phyloP scores from a whole-genome alignment of 345 rosid species.

The Salix arbutifolia region DNA sequence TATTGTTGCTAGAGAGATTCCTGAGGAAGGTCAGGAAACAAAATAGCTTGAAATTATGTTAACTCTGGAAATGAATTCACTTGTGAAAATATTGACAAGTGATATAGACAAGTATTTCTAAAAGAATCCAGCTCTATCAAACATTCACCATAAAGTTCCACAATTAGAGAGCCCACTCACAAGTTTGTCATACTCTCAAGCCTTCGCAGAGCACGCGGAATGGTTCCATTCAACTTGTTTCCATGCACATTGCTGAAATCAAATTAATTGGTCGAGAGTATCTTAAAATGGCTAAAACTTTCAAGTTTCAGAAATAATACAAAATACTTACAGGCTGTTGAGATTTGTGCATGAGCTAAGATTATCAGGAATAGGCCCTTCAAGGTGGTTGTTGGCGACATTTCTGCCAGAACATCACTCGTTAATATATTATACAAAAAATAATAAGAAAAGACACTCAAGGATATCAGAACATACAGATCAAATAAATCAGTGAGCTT shows the following conservation, averaged over 20 bases:
- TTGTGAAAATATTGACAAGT: not conserved
- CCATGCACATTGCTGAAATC: constrained; percentile 71
- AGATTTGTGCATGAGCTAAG: constrained; percentile 86
- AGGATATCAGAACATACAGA: constrained; percentile 49
- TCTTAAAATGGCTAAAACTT: not conserved
- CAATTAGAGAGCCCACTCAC: constrained; percentile 44
- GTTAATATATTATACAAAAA: not conserved
- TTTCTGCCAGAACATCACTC: constrained; percentile 45
- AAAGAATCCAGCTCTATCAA: not conserved
- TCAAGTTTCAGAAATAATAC: not conserved
- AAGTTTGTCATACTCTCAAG: constrained; percentile 89
- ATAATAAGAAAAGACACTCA: not conserved
- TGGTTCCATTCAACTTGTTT: constrained; percentile 70
- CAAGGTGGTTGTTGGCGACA: constrained; percentile 73
- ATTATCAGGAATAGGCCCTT: constrained; percentile 82
- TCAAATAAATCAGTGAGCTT: constrained; percentile 91
- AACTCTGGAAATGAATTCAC: not conserved
- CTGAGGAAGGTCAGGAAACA: constrained; percentile 26
- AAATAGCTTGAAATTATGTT: not conserved
- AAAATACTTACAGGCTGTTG: constrained; percentile 69
- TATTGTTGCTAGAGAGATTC: constrained; percentile 76
- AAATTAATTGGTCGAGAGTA: constrained; percentile 12
- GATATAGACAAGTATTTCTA: no score
- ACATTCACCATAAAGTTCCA: not conserved
- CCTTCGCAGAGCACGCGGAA: constrained; percentile 70